phyloP scores from a whole-genome alignment of 164 flowering plant genomes.

The Magnolia sinica region DNA sequence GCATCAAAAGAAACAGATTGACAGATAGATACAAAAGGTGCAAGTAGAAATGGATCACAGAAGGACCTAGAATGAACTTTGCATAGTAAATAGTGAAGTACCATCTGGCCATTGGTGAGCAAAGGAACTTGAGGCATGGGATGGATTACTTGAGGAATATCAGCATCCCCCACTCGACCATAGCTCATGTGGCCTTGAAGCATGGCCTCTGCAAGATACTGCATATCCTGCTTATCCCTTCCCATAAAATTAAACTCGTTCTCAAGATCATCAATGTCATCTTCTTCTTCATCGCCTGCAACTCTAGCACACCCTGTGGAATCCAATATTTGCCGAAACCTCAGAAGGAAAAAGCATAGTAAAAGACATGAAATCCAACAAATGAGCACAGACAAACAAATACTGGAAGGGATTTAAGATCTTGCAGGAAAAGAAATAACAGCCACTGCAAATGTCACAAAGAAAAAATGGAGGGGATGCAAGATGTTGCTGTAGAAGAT shows the following conservation, averaged over 20 bases:
- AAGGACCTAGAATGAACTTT: background rate
- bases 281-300: conserved; percentile 28
- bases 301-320: conserved; percentile 56
- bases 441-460: background rate
- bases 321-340: background rate
- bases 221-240: conserved; percentile 29
- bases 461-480: background rate
- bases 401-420: background rate
- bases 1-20: background rate
- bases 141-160: conserved; percentile 34
- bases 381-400: background rate
- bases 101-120: conserved; percentile 42
- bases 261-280: conserved; percentile 8
- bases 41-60: background rate
- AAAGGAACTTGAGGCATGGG: conserved; percentile 39
- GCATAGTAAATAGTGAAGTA: conserved; percentile 8
- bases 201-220: conserved; percentile 32
- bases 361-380: background rate
- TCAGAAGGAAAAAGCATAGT: background rate
- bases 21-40: background rate
- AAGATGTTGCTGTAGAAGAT: background rate
- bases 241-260: conserved; percentile 28
- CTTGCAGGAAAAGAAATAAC: background rate
- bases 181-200: conserved; percentile 37
- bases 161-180: conserved; percentile 31